Percentiles rank a stretch among this genome's conserved stretches.
These are phyloP conservation scores for Hymenoscyphus scutula DNA, from an alignment of 2,329 filamentous ascomycete species.

Conservation along the genomic window DNA sequence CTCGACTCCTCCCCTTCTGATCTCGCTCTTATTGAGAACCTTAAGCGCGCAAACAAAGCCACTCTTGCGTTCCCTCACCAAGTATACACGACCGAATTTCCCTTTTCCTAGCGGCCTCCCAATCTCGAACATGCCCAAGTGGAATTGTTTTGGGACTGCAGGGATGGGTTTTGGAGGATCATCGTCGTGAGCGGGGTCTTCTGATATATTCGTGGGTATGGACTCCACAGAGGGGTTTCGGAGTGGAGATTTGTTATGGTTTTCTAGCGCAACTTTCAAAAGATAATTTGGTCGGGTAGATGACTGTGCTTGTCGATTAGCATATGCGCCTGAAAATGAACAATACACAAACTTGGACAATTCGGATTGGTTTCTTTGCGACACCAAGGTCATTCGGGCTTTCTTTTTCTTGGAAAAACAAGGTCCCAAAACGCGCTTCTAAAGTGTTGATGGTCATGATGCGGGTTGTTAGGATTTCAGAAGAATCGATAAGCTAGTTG, in stretches of 20 bases:
- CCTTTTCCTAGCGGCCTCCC: conserved; percentile 60
- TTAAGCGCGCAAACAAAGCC: conserved; percentile 69
- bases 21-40: conserved; percentile 65
- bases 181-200: not conserved
- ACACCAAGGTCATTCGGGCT: conserved; percentile 4
- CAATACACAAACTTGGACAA: not conserved
- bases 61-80: conserved; percentile 62
- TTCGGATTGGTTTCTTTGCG: conserved; percentile 7
- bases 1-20: conserved; percentile 61
- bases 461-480: not conserved
- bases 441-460: conserved; percentile 9
- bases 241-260: not conserved
- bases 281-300: conserved; percentile 9
- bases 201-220: not conserved
- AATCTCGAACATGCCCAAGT: conserved; percentile 71
- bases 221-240: conserved; percentile 4
- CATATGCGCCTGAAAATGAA: not conserved
- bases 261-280: conserved; percentile 10
- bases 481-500: too few species aligned
- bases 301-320: conserved; percentile 5
- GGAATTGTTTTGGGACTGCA: conserved; percentile 57
- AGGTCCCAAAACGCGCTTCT: conserved; percentile 8
- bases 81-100: conserved; percentile 68
- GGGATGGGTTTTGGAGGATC: conserved; percentile 41
- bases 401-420: conserved; percentile 10